Base-by-base conservation (phyloP, 805 yeast genomes). In the Spathaspora passalidarum region DNA sequence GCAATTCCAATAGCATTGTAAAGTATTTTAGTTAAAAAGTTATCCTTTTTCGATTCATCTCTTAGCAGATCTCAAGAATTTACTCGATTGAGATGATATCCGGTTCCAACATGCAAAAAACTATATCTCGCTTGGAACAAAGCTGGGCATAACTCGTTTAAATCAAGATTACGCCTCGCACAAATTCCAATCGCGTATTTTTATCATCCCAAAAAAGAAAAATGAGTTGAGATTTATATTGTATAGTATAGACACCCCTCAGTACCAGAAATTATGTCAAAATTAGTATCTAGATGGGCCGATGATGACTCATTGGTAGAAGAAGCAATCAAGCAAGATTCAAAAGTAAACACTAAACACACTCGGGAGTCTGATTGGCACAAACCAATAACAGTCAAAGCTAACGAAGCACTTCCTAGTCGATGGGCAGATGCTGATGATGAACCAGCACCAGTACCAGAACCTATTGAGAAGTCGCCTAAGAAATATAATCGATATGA, bases 241-340 rank as follows among this genome's bases (percentile, higher is more conserved):
- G 6, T 9, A 11, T 9, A 4, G 18, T 17, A 36, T 36, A 36
- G 21, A n/a, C 5, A 7, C 36, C 11, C 20, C 10, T 20, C 38
- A 36, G 10, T 13, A 9, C 3, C 14, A 36, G 13, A 38, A 23
- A 19, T 20, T 23, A 55, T 52, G 56, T 41, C 50, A 19, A 55
- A 56, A 9, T 49, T 60, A 11, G 59, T 52, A 5, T 60, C 64
- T 3, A 62, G 57, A 52, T 70, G 75, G 75, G 75, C 75, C 11
- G 48, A 51, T n/a, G 67, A 61, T 35, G 63, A 54, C 13, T 47
- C 54, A 3, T 52, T 62, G 39, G 65, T 61, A 5, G 43, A 49
- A n/a, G 50, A 55, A 23, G 68, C 72, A 7, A 43, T 51, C 7
- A 40, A 45, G 1, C 66, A 63, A 42, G 68, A 62, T 38, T 32